Conservation (phyloP, 495 filamentous ascomycete genomes). For the Penicillium robsamsonii region DNA sequence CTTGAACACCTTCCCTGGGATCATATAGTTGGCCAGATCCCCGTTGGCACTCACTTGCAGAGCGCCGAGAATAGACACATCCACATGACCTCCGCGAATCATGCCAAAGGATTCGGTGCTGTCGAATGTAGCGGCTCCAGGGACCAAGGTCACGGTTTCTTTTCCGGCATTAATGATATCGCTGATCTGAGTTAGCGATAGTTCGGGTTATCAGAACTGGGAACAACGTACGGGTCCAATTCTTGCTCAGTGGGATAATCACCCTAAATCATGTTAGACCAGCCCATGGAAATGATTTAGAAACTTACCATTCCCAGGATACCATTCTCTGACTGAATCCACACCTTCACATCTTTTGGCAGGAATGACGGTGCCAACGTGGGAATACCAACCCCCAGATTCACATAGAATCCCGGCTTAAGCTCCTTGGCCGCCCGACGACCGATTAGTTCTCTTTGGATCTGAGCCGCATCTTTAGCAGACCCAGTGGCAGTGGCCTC, state of each 20-base stretch:
- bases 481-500: conserved; percentile 49
- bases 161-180: conserved; percentile 95
- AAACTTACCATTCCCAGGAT: conserved; percentile 68
- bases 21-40: conserved; percentile 88
- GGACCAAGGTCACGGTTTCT: conserved; percentile 82
- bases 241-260: conserved; percentile 75
- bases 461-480: conserved; percentile 59
- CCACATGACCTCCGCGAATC: conserved; percentile 83
- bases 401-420: conserved; percentile 91
- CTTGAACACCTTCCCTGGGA: conserved; percentile 87
- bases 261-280: conserved; percentile 49
- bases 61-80: conserved; percentile 86
- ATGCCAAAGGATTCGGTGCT: conserved; percentile 89
- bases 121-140: conserved; percentile 79
- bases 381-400: conserved; percentile 90
- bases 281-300: not conserved
- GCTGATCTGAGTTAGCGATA: conserved; percentile 18
- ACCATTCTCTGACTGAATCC: conserved; percentile 89
- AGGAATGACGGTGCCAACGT: conserved; percentile 84
- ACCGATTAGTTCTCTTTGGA: conserved; percentile 77
- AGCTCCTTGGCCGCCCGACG: conserved; percentile 86
- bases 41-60: conserved; percentile 83
- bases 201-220: not conserved
- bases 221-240: conserved; percentile 61
- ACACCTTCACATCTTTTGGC: conserved; percentile 72